Base-by-base conservation (phyloP, 2,329 filamentous ascomycete species). In the Sclerotinia trifoliorum region DNA sequence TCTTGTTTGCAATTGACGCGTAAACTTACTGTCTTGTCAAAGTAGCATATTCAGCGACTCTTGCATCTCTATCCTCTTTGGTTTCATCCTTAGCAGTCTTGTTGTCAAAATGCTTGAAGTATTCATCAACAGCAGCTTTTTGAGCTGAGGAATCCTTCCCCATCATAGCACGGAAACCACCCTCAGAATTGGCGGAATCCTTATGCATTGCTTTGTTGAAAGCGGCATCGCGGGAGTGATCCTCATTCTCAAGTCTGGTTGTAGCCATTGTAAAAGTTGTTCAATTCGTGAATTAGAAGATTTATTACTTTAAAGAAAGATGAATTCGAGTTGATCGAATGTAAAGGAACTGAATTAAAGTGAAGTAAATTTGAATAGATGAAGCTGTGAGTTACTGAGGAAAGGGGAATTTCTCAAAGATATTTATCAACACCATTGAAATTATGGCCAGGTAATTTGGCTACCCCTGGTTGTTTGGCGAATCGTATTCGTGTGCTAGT, bases 71-170 rank as follows among this genome's bases (percentile, higher is more conserved):
- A 74, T 86, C 89, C 76, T 90, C 91, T 66, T 89, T 87, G 1
- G 94, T 98, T 85, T 98, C 94, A 51, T 89, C 86, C 71, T 85
- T 88, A 58, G 83, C 90, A 57, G 83, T 81, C 81, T 96, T 93
- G 83, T 94, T 90, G 80, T 97, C 93, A 91, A 92, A 97, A 79
- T 96, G 93, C 85, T 96, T 96, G 84, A 96, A 96, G 82, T 97
- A 97, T 79, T 96, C 92, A 77, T 95, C 91, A 39, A 94, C 86
- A 58, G 93, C 93, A 60, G 89, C 89, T 79, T 92, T 86, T 78
- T 96, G 91, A 10, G 93, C 92, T 35, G 83, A 82, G 76, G 84
- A 82, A 80, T 95, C 89, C 83, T 99, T 98, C 78, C 84, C 83
- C 75, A 96, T 83, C 88, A 97, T 94, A 76, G 94, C 92, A 74